Conservation (phyloP, 208 protist genomes). For the Leishmania tropica region DNA sequence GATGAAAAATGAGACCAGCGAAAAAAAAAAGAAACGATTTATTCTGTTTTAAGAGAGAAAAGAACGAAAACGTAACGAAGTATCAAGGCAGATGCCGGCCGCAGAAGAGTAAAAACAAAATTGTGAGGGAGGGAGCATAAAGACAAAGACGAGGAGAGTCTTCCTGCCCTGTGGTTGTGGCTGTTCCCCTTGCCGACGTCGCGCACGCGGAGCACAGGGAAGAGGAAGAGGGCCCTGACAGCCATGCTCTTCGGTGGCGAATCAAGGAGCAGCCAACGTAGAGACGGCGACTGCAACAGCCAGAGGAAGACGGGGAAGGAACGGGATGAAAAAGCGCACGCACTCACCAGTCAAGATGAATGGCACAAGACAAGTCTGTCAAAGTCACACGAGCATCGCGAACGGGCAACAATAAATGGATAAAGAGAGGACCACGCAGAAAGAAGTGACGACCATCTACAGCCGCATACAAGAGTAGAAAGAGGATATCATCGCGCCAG, state of each 20-base stretch:
- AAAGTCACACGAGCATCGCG: neutral
- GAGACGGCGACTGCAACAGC: neutral
- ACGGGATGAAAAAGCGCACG: neutral
- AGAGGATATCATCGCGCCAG: neutral
- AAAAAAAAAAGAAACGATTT: neutral
- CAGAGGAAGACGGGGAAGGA: neutral
- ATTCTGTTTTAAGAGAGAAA: too few relatives aligned
- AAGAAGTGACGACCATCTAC: neutral
- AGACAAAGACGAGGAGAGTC: neutral
- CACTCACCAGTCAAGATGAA: neutral
- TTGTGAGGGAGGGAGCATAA: neutral
- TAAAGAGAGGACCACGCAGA: conserved; percentile 2
- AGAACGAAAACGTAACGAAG: neutral
- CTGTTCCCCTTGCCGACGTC: neutral
- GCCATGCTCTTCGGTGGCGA: too few relatives aligned
- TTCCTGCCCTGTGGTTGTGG: neutral
- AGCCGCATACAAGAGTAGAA: neutral
- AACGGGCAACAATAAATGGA: neutral
- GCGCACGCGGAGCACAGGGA: neutral
- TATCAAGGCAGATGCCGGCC: neutral
- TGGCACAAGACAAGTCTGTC: neutral
- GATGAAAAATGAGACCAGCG: neutral
- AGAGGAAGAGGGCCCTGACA: neutral
- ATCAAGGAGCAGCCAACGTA: neutral
- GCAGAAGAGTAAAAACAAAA: neutral